phyloP scores from a whole-genome alignment of 768 basidiomycete species.

The Lyophyllum semitale region DNA sequence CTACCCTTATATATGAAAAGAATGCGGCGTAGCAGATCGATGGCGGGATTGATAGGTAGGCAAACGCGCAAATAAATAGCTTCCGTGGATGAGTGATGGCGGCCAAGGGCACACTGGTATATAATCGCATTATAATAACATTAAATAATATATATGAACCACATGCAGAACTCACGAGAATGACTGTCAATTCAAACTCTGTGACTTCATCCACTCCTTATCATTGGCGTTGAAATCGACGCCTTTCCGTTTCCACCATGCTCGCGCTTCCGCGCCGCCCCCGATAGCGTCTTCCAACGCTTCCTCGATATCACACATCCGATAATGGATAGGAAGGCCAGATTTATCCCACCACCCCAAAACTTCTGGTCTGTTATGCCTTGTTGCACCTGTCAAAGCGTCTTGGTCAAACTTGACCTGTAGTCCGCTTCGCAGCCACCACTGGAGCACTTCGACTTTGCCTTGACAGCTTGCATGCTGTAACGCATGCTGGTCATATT shows the following conservation, averaged over 20 bases:
- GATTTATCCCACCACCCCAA: conserved; percentile 89
- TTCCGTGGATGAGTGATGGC: not conserved
- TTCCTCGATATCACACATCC: conserved; percentile 92
- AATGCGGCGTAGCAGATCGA: not conserved
- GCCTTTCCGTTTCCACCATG: conserved; percentile 83
- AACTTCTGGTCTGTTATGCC: conserved; percentile 79
- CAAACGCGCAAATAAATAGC: too few relatives aligned
- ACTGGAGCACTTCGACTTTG: conserved; percentile 76
- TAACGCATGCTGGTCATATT: conserved; percentile 76
- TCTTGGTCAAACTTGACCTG: conserved; percentile 82
- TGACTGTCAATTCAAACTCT: conserved; percentile 61
- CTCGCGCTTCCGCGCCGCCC: conserved; percentile 71
- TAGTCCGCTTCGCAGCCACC: conserved; percentile 82
- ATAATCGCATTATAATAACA: not conserved
- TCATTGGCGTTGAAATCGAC: conserved; percentile 84
- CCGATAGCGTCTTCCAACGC: conserved; percentile 86
- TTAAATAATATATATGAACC: not conserved
- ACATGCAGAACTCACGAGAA: conserved; percentile 13
- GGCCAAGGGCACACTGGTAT: not conserved
- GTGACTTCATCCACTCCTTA: conserved; percentile 87
- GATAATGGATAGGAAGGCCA: conserved; percentile 78
- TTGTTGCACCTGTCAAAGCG: conserved; percentile 75
- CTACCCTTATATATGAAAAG: not conserved
- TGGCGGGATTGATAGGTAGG: too few relatives aligned
- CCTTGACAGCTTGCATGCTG: conserved; percentile 81